Evolutionary conservation across 2,329 filamentous ascomycete genomes (phyloP).

Genomic region (Colletotrichum costaricense): DNA sequence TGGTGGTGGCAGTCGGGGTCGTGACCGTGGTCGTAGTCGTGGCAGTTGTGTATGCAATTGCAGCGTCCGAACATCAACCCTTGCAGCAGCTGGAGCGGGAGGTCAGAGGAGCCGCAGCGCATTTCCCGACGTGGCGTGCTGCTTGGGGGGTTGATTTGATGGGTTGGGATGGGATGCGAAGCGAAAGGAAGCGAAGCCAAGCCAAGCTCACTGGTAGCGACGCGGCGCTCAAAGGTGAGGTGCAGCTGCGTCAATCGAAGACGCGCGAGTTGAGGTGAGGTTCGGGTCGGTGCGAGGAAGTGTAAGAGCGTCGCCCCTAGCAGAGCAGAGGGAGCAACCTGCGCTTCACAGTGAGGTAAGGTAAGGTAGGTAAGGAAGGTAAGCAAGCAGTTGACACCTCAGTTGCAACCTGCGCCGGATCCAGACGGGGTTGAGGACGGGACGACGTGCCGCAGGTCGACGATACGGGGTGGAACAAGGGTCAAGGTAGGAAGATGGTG

Average conservation of each 20-base stretch:
- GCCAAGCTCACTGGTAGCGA: neutral
- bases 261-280: conserved; percentile 24
- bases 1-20: conserved; percentile 14
- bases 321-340: neutral
- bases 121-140: conserved; percentile 33
- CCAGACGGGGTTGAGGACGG: conserved; percentile 33
- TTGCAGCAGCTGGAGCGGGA: conserved; percentile 35
- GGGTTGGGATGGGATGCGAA: conserved; percentile 27
- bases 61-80: conserved; percentile 32
- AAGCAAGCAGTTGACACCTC: neutral
- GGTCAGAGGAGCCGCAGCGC: conserved; percentile 33
- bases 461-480: conserved; percentile 35
- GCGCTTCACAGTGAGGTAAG: no score
- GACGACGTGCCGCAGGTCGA: conserved; percentile 35
- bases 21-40: conserved; percentile 17
- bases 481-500: conserved; percentile 34
- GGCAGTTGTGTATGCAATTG: conserved; percentile 25
- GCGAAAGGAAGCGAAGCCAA: conserved; percentile 12
- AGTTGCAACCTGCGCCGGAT: conserved; percentile 22
- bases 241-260: conserved; percentile 30
- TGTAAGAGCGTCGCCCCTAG: conserved; percentile 14
- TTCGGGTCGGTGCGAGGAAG: conserved; percentile 21
- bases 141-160: conserved; percentile 23
- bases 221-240: conserved; percentile 4
- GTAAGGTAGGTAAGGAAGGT: no score